Conservation (phyloP, 2,329 filamentous ascomycete species). For the Tricladium varicosporioides region DNA sequence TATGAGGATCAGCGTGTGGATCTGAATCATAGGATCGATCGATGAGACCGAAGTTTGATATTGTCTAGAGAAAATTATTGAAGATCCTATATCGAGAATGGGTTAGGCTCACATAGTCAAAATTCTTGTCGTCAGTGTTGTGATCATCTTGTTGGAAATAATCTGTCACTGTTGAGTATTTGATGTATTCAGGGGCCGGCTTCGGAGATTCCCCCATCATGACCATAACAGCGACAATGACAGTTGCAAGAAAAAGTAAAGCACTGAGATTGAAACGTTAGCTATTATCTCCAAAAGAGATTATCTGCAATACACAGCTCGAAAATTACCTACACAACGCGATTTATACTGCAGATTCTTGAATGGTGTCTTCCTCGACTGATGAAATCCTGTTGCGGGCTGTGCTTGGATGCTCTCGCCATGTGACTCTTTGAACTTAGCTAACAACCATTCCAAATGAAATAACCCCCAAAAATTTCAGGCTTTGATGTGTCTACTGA, state of each 20-base stretch:
- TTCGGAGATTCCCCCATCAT: slow-evolving; percentile 26
- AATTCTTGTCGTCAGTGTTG: slow-evolving; percentile 52
- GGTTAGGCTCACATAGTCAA: slow-evolving; percentile 58
- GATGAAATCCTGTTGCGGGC: not conserved
- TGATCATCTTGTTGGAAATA: slow-evolving; percentile 65
- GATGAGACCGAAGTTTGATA: slow-evolving; percentile 64
- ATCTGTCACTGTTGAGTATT: slow-evolving; percentile 58
- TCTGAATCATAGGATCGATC: slow-evolving; percentile 60
- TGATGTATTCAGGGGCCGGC: slow-evolving; percentile 32
- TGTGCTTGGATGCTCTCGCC: not conserved
- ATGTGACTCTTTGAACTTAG: not conserved
- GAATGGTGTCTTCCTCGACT: not conserved
- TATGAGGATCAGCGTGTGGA: slow-evolving; percentile 38
- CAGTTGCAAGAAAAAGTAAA: slow-evolving; percentile 24
- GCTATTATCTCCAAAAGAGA: too few relatives aligned
- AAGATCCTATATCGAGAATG: not conserved
- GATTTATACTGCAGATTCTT: slow-evolving; percentile 5
- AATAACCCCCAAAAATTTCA: not conserved
- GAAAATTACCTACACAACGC: slow-evolving; percentile 7
- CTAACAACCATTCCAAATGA: not conserved
- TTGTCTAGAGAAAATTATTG: slow-evolving; percentile 42
- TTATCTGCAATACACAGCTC: too few relatives aligned
- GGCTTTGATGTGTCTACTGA: too few relatives aligned
- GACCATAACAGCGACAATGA: slow-evolving; percentile 23
- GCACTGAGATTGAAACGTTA: slow-evolving; percentile 14